A percentile compares a stretch with the other conserved stretches of the same genome.
phyloP scores from a whole-genome alignment of 768 basidiomycete species.

The Coprinopsis sp. region DNA sequence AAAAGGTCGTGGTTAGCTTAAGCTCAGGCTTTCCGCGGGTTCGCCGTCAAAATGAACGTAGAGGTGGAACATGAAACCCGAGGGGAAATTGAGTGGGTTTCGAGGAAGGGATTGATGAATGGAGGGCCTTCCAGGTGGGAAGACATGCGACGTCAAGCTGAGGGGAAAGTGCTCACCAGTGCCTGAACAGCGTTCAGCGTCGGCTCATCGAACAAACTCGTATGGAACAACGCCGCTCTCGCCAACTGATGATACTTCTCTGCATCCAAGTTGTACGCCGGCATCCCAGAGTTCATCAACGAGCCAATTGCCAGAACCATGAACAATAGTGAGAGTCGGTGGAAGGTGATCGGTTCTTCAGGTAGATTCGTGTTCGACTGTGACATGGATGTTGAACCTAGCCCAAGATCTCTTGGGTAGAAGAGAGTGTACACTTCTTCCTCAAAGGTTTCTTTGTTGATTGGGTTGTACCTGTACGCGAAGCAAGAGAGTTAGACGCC shows the following conservation, averaged over 20 bases:
- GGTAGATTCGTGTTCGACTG: no score
- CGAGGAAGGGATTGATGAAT: no score
- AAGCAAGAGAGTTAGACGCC: conserved; percentile 9
- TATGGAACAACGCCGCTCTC: conserved; percentile 59
- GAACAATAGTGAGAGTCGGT: conserved; percentile 59
- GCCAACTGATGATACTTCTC: conserved; percentile 69
- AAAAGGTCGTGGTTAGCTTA: not conserved
- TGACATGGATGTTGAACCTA: no score
- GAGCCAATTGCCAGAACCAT: conserved; percentile 65
- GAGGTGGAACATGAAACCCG: no score
- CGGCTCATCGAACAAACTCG: conserved; percentile 62
- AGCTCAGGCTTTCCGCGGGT: not conserved
- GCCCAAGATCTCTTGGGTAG: conserved; percentile 41
- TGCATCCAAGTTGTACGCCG: conserved; percentile 61
- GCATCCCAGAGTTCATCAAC: conserved; percentile 51
- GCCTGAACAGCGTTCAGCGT: conserved; percentile 66
- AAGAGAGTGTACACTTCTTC: conserved; percentile 55
- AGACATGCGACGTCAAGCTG: no score
- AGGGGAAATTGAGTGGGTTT: no score
- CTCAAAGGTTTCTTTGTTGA: conserved; percentile 55
- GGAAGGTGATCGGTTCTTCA: conserved; percentile 51
- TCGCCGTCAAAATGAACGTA: no score
- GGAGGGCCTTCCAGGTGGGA: no score
- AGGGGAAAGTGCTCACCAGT: conserved; percentile 38
- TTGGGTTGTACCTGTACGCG: conserved; percentile 69